Evolutionary conservation across 768 basidiomycete genomes (phyloP), one percentile per base, ranked within the genome.

Genomic region (Lyophyllum atratum): DNA sequence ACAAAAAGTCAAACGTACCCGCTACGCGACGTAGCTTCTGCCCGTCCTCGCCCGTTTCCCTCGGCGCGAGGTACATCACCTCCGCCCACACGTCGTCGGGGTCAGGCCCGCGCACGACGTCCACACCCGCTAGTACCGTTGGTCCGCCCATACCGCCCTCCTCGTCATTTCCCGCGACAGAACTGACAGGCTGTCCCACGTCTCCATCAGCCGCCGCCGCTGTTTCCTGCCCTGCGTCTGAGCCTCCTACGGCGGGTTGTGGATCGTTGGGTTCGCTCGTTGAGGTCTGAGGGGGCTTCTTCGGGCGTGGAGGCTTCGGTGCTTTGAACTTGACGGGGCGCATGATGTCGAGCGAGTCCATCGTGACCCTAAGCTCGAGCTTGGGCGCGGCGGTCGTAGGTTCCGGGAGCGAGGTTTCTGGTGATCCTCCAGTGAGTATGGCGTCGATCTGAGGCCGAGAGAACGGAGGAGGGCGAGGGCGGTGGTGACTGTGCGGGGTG

Each of bases 1-100:
- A 11, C 1, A 47, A 3, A 21, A 37, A 17, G 33, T 2, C 31
- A 43, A 14, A 19, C 71, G 7, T 56, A 76, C 77, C 68, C 29
- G 68, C 70, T 3, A 79, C 65, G 2, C 49, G 61, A 28, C 61
- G 59, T 5, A 79, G 59, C 12, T 68, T 59, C n/a, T 24, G 37
- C 2, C 58, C 57, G 22, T 69, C 55, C 9, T 66, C 60, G 31
- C 73, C 70, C 10, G 63, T 61, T 51, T 75, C 69, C 46, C 66
- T 58, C 1, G 87, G 85, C 1, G 83, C 85, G 11, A 80, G 59
- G 74, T 80, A 87, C 24, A 89, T 73, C 21, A 87, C 82, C 52
- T 85, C 80, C 5, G 85, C 84, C 42, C 74, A 56, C 1, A 64
- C 21, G 61, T 63, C 74, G 62, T 34, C 24, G 11, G 34, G 34